Evolutionary conservation across 306 rosid genomes (phyloP).

Genomic region (Oemleria cerasiformis): DNA sequence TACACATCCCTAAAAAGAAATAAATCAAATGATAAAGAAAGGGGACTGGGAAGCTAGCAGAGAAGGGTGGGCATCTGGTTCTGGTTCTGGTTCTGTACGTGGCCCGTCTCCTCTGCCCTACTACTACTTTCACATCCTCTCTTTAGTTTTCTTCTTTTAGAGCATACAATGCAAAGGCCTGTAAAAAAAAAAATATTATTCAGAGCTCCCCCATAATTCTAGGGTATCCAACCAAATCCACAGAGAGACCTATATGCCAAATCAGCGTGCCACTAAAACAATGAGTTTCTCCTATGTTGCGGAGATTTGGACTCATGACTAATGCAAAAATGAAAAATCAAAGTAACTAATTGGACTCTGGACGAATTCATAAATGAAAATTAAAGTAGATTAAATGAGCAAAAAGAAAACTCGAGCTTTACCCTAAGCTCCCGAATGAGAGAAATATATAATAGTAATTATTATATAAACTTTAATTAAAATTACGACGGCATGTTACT

Average conservation of each 20-base stretch:
- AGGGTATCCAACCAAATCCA: constrained; percentile 22
- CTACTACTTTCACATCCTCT: constrained; percentile 7
- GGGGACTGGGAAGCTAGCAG: constrained; percentile 11
- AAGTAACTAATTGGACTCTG: no score
- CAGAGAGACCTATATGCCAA: not conserved
- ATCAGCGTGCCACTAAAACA: not conserved
- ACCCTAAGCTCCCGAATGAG: no score
- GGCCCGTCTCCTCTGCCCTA: not conserved
- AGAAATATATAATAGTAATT: no score
- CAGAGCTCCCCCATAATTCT: constrained; percentile 14
- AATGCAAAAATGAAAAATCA: no score
- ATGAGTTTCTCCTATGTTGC: no score
- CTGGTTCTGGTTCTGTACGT: no score
- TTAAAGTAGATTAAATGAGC: not conserved
- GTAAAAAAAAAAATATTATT: constrained; percentile 12
- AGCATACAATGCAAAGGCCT: constrained; percentile 27
- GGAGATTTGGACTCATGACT: no score
- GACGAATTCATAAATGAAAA: no score
- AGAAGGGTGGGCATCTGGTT: constrained; percentile 1
- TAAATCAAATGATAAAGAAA: not conserved
- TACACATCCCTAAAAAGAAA: constrained; percentile 13
- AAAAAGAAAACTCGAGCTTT: not conserved
- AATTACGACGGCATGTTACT: no score
- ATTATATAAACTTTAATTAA: no score
- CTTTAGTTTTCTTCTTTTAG: constrained; percentile 18